phyloP scores from a whole-genome alignment of 495 filamentous ascomycete genomes.

The Penicillium parvum region DNA sequence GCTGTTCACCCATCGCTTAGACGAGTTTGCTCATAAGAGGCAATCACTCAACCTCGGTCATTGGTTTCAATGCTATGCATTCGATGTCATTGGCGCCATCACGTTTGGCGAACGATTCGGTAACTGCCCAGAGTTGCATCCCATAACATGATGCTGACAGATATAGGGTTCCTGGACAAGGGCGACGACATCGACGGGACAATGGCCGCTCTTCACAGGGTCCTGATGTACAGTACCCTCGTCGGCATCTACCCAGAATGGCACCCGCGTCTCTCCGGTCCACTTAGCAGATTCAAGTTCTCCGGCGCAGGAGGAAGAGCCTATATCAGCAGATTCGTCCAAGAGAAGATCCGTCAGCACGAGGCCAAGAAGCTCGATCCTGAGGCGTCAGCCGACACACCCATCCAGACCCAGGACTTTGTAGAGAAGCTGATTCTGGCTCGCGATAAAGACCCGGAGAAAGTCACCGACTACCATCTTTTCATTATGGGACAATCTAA shows the following conservation, averaged over 20 bases:
- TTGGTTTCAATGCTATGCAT: conserved; percentile 57
- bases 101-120: conserved; percentile 59
- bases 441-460: conserved; percentile 53
- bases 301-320: conserved; percentile 38
- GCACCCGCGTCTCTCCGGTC: conserved; percentile 40
- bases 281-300: conserved; percentile 36
- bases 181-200: conserved; percentile 63
- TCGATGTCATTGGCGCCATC: conserved; percentile 63
- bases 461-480: conserved; percentile 46
- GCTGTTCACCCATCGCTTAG: conserved; percentile 42
- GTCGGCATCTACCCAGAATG: conserved; percentile 44
- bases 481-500: conserved; percentile 48
- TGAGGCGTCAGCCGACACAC: conserved; percentile 23
- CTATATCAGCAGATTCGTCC: conserved; percentile 43
- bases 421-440: conserved; percentile 52
- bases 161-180: conserved; percentile 52
- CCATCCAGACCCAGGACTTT: conserved; percentile 43
- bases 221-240: conserved; percentile 55
- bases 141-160: neutral
- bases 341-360: conserved; percentile 37
- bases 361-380: conserved; percentile 9
- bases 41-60: conserved; percentile 42
- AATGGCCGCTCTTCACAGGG: conserved; percentile 47
- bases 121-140: neutral
- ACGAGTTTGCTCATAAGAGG: conserved; percentile 33